phyloP scores from a whole-genome alignment of 2,329 filamentous ascomycete genomes.

The Colletotrichum euphorbiae region DNA sequence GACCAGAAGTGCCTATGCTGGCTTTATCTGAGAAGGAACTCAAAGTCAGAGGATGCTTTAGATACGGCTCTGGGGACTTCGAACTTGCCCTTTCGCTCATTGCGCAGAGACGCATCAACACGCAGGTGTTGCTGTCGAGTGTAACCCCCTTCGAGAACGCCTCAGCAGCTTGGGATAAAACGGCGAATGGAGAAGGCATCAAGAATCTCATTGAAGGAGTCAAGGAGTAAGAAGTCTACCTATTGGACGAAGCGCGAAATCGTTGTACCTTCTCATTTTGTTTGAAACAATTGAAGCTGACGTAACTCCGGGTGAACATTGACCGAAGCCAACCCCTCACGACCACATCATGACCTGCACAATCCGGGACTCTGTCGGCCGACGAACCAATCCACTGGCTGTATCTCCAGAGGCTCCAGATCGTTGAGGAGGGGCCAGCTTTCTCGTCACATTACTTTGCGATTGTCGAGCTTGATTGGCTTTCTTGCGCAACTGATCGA shows the following conservation, averaged over 20 bases:
- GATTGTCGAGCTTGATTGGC: neutral
- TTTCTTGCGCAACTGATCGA: neutral
- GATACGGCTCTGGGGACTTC: conserved; percentile 9
- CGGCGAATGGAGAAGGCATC: conserved; percentile 39
- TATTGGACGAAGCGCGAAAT: rapidly evolving
- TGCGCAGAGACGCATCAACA: conserved; percentile 10
- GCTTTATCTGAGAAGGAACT: conserved; percentile 23
- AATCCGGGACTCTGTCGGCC: neutral
- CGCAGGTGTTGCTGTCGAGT: conserved; percentile 21
- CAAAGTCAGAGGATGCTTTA: conserved; percentile 14
- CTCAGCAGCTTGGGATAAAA: conserved; percentile 40
- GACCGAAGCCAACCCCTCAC: conserved; percentile 1
- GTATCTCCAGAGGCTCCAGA: neutral
- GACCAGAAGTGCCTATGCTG: conserved; percentile 21
- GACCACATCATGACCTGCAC: conserved; percentile 8
- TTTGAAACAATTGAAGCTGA: neutral
- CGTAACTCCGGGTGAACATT: conserved; percentile 3
- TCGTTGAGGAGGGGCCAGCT: conserved; percentile 19
- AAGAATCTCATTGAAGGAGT: conserved; percentile 42
- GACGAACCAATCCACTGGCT: neutral
- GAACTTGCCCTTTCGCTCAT: conserved; percentile 18
- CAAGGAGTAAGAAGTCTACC: neutral
- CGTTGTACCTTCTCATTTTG: too few relatives aligned
- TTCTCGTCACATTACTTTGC: neutral
- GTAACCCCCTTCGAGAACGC: conserved; percentile 37